Evolutionary conservation across 306 rosid species (phyloP), one percentile per base, ranked within the genome.

Genomic region (Alnus glutinosa): DNA sequence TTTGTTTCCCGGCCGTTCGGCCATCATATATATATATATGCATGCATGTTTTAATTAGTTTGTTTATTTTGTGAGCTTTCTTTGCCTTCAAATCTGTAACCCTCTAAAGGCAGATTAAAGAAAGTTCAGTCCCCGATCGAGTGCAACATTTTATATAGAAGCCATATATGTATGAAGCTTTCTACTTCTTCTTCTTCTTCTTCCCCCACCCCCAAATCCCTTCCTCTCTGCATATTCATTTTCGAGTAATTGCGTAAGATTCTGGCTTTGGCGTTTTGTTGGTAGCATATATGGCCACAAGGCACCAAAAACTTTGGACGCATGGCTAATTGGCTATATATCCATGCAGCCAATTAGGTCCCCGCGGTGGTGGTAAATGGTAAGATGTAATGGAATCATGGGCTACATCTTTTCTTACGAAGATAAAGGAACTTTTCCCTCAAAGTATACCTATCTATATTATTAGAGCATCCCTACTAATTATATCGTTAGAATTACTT

Each of bases 331-430:
- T n/a, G n/a, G n/a, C n/a, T n/a, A n/a, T n/a, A n/a, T n/a, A 47
- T 66, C 67, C 77, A 71, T 72, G 77, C 74, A 39, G 15, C 32
- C 64, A 78, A 19, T n/a, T 7, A 77, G 55, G 44, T 14, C n/a
- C 32, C 28, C 28, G 28, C 78, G 10, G 13, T 63, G 70, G 85
- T n/a, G 2, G 50, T 48, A 48, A 8, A 48, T 49, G 52, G 46
- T 42, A 34, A 34, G 2, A 34, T 34, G 37, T 34, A 0, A 34
- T 34, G 2, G 37, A 34, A 34, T 34, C 37, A 34, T 34, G 37
- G 37, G 37, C 37, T 34, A 34, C 37, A 34, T 34, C 37, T 34
- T 34, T 34, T 23, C 28, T 23, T 23, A 23, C 28, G 28, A 23
- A 23, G 28, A 23, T 23, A 23, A 23, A 23, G 28, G 28, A 23